Percentiles rank a stretch among this genome's conserved stretches.
phyloP scores from a whole-genome alignment of 164 flowering plant genomes.

The Berberis thunbergii region DNA sequence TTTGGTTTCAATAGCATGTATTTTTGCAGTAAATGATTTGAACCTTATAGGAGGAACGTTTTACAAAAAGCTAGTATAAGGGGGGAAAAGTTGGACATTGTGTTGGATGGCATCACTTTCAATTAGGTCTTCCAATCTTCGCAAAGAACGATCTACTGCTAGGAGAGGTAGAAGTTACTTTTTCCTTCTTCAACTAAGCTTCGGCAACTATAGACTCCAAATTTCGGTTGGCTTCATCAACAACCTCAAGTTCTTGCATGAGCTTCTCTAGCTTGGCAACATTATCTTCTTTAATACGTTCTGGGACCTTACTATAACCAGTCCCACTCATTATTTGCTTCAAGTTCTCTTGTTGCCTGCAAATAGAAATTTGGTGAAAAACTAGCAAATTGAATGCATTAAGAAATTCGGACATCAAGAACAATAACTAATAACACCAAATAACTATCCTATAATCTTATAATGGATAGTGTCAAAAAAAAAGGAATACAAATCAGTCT shows the following conservation, averaged over 20 bases:
- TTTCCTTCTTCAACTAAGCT: neutral
- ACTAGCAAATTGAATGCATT: neutral
- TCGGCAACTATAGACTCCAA: conserved; percentile 22
- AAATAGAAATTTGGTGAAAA: neutral
- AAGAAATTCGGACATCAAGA: neutral
- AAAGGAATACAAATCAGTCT: no score
- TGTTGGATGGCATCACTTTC: neutral
- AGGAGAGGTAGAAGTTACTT: no score
- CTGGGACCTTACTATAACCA: conserved; percentile 68
- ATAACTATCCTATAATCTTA: neutral
- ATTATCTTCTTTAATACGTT: conserved; percentile 49
- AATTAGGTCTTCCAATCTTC: neutral
- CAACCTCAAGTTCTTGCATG: conserved; percentile 42
- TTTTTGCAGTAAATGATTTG: no score
- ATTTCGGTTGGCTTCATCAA: conserved; percentile 35
- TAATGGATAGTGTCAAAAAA: no score
- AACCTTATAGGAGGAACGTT: no score
- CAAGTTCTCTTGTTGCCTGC: conserved; percentile 66
- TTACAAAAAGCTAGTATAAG: no score
- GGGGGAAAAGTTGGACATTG: no score
- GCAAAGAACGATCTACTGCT: no score
- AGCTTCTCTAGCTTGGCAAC: conserved; percentile 41
- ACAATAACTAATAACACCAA: neutral
- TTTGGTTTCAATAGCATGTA: no score
- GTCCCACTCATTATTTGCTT: conserved; percentile 41